These are phyloP conservation scores for Geoglossum cookeanum DNA, from an alignment of 2,329 filamentous ascomycete genomes.

Conservation along the genomic window DNA sequence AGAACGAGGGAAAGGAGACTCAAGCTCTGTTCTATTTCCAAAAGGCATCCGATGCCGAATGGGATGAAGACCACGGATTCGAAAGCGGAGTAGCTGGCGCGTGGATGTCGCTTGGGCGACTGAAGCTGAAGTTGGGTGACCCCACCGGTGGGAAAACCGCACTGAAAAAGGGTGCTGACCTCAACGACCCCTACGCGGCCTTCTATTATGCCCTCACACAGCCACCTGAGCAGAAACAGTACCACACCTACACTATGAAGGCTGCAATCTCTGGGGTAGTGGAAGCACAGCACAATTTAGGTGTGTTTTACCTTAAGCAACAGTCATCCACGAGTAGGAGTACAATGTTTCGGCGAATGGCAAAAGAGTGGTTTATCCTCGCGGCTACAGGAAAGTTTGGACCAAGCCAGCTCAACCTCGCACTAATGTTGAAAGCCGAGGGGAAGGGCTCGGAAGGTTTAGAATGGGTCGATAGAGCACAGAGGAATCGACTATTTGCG, in stretches of 20 bases:
- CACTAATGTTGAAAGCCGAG: not conserved
- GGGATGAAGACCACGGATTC: slow-evolving; percentile 9
- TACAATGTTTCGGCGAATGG: not conserved
- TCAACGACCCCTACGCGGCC: not conserved
- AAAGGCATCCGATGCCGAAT: slow-evolving; percentile 10
- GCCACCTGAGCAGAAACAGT: not conserved
- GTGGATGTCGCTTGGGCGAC: not conserved
- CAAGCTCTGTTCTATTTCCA: slow-evolving; percentile 13
- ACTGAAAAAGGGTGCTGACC: not conserved
- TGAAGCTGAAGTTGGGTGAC: not conserved
- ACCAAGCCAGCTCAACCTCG: not conserved
- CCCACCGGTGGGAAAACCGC: not conserved
- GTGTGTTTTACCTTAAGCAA: not conserved
- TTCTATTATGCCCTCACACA: not conserved
- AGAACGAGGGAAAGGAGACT: slow-evolving; percentile 6
- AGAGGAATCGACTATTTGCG: not conserved
- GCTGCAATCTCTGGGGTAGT: not conserved
- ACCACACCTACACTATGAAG: not conserved
- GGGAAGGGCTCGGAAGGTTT: not conserved
- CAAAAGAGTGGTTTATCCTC: not conserved
- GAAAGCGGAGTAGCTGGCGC: slow-evolving; percentile 8
- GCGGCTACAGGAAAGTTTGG: not conserved
- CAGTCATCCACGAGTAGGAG: not conserved
- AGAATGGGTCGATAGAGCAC: not conserved
- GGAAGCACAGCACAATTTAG: not conserved